Base-by-base conservation (phyloP, 1,284 basidiomycete genomes). In the Sphaerobolus stellatus region DNA sequence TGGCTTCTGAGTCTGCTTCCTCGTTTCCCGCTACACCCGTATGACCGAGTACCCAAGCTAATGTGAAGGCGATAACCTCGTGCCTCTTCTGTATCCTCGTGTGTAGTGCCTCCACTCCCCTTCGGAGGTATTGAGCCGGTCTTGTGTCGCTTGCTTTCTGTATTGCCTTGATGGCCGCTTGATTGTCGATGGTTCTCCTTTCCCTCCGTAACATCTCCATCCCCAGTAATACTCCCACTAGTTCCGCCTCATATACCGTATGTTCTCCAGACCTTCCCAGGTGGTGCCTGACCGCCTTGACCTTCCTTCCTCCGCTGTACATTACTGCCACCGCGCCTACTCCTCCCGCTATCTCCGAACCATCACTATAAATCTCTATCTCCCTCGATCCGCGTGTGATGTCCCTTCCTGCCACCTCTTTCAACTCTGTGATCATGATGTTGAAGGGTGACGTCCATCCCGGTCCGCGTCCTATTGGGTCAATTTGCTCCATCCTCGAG, bases 31-130 rank as follows among this genome's bases (percentile, higher is more conserved):
- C 40, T 1, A 64, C 25, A 27, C 53, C 61, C 0, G 41, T 38
- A 50, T 63, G 65, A 0, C 64, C 63, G 0, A 61, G 60, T 1
- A 59, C 52, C 61, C 61, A 62, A 0, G 30, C 30, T 20, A 60
- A 14, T 4, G 48, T 50, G 45, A 11, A 38, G 5, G 18, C 40
- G 9, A 9, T n/a, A 7, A 16, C 36, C 36, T 38, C n/a, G 5
- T 7, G n/a, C 22, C 22, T 38, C n/a, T n/a, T n/a, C n/a, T n/a
- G n/a, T n/a, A n/a, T n/a, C n/a, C n/a, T n/a, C n/a, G n/a, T n/a
- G 36, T 38, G 7, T 4, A 38, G 36, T 5, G n/a, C 36, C 25
- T 18, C 25, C 16, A 22, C 5, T 9, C 16, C 13, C 20, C 7
- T 14, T 5, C 40, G 47, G n/a, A 38, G 7, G 7, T 38, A 7